These are phyloP conservation scores for Metschnikowia aberdeeniae DNA, from an alignment of 805 yeast genomes.

Conservation along the genomic window DNA sequence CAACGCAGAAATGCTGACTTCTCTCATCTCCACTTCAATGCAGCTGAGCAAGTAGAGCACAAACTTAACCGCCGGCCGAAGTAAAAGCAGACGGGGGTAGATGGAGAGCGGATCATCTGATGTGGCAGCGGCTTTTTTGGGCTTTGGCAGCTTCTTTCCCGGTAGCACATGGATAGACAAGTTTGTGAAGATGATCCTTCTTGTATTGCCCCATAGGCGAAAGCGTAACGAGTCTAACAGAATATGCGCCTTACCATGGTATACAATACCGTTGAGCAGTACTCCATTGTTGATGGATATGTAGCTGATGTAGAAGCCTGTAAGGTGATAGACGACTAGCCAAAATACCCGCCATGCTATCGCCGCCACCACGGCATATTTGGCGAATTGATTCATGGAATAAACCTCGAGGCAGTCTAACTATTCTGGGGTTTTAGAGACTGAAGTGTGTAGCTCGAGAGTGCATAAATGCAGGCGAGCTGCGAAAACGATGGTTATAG, in stretches of 20 bases:
- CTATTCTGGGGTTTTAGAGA: not conserved
- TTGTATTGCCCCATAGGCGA: slow-evolving; percentile 37
- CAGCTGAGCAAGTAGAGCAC: not conserved
- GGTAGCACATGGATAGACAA: slow-evolving; percentile 8
- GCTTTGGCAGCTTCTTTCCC: not conserved
- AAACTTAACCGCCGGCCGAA: not conserved
- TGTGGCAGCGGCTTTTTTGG: not conserved
- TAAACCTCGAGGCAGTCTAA: not conserved
- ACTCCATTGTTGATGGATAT: slow-evolving; percentile 37
- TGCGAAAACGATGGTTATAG: not conserved
- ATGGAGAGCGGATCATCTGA: slow-evolving; percentile 8
- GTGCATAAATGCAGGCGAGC: slow-evolving; percentile 4
- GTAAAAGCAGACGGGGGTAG: slow-evolving; percentile 7
- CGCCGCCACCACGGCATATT: slow-evolving; percentile 6
- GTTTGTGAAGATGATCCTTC: slow-evolving; percentile 29
- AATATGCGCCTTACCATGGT: slow-evolving; percentile 15
- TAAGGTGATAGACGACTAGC: slow-evolving; percentile 26
- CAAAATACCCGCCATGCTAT: slow-evolving; percentile 28
- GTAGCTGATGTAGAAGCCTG: slow-evolving; percentile 33
- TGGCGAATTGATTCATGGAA: slow-evolving; percentile 7
- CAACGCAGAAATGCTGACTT: not conserved
- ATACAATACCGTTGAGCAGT: slow-evolving; percentile 29
- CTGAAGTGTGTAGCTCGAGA: not conserved
- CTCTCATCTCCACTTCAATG: slow-evolving; percentile 9
- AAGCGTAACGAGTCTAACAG: slow-evolving; percentile 24